Conservation (phyloP, 495 filamentous ascomycete species). For the Hypoxylon lienhwacheense region DNA sequence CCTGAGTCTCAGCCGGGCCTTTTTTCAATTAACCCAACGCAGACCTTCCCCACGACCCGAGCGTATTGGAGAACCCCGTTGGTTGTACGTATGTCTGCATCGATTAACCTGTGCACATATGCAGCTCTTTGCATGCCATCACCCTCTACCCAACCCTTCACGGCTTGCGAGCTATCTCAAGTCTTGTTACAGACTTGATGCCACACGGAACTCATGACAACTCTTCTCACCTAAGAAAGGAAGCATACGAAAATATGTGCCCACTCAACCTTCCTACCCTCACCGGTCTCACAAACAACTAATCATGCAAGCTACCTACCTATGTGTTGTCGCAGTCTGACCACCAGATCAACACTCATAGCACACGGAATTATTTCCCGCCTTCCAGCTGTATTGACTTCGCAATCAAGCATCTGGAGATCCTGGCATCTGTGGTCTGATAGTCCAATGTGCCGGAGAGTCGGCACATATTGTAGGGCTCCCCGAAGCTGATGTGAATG, state of each 20-base stretch:
- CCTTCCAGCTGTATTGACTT: constrained; percentile 14
- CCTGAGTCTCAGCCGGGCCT: not conserved
- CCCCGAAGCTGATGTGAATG: not conserved
- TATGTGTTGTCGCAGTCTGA: constrained; percentile 19
- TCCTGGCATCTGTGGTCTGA: not conserved
- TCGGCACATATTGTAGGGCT: not conserved
- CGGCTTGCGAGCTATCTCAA: constrained; percentile 2
- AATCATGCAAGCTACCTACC: constrained; percentile 5
- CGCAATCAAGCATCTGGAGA: constrained; percentile 17
- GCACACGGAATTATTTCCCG: constrained; percentile 23
- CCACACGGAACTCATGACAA: constrained; percentile 15
- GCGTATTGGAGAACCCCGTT: constrained; percentile 10
- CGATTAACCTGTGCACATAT: constrained; percentile 11
- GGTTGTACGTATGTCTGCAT: constrained; percentile 1
- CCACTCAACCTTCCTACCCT: constrained; percentile 1
- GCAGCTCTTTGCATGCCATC: constrained; percentile 9
- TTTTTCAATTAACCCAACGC: not conserved
- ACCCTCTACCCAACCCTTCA: not conserved
- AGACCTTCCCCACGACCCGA: not conserved
- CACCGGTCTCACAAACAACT: constrained; percentile 13
- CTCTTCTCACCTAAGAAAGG: constrained; percentile 10
- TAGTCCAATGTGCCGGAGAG: constrained; percentile 5
- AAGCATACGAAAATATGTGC: constrained; percentile 12
- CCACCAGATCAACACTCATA: constrained; percentile 30
- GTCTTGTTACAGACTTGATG: not conserved